phyloP scores from a whole-genome alignment of 495 filamentous ascomycete genomes.

The Aspergillus panamensis region DNA sequence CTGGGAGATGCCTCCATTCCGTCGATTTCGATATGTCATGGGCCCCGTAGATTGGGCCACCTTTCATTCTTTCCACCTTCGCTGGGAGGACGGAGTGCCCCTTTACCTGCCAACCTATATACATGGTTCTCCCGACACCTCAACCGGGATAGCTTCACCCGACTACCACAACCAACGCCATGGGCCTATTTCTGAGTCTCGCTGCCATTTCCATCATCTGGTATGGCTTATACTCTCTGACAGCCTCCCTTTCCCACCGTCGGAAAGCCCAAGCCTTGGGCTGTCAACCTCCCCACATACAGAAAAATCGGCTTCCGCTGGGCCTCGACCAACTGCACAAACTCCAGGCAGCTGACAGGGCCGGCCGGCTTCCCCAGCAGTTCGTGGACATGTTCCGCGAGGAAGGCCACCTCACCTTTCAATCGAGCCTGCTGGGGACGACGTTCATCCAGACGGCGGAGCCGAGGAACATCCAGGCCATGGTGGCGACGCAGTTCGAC shows the following conservation, averaged over 20 bases:
- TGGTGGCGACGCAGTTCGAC: conserved; percentile 69
- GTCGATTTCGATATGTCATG: too few species aligned
- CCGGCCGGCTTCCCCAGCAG: neutral
- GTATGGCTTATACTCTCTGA: neutral
- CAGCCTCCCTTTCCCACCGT: neutral
- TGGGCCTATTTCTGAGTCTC: neutral
- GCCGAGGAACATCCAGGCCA: conserved; percentile 74
- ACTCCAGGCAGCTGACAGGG: neutral
- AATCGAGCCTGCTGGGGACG: neutral
- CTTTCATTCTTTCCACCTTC: too few species aligned
- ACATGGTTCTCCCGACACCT: too few species aligned
- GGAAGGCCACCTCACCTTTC: neutral
- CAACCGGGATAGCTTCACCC: too few species aligned
- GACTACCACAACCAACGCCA: too few species aligned
- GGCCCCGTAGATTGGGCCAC: too few species aligned
- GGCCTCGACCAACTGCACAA: neutral
- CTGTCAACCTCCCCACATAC: neutral
- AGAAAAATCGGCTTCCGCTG: neutral
- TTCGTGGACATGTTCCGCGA: neutral
- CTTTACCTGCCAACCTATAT: too few species aligned
- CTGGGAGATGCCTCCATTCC: too few species aligned
- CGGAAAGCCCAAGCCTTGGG: neutral
- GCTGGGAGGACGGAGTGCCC: too few species aligned
- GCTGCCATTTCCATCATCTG: neutral
- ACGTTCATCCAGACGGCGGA: conserved; percentile 51